Base-by-base conservation (phyloP, 2,329 filamentous ascomycete genomes). In the Xylaria sp. region DNA sequence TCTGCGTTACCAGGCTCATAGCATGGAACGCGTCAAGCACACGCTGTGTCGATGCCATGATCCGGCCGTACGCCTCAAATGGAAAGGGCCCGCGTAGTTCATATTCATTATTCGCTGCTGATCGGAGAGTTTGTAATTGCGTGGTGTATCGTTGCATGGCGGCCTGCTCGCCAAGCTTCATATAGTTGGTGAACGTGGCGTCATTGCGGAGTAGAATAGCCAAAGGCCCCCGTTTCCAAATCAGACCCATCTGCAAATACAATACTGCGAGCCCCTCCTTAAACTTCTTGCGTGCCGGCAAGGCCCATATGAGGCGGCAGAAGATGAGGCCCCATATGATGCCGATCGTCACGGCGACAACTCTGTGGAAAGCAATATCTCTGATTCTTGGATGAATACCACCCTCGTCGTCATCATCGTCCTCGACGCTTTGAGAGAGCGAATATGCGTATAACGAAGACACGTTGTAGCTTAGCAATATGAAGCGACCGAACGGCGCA, bases 11-110 rank as follows among this genome's bases (percentile, higher is more conserved):
- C 10, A 97, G 86, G 65, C 94, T 96, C 92, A 99, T 97, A 53
- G 93, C 92, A 72, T 98, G 93, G 75, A 99, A 97, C 37, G 92
- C 90, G 76, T 97, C 93, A 4, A 98, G 86, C 77, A 97, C 91
- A 54, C 90, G 88, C 64, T 90, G 89, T 1, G 93, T 97, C 9
- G 89, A 89, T 21, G 86, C 85, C 73, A 98, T 84, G 59, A 98
- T 90, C 35, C 87, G 85, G 4, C 84, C 85, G 73, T 91, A 93
- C 15, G 87, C 84, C 43, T 84, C 86, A 65, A 88, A 84, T 1
- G 93, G 92, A 70, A 99, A 99, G 0, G 93, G 92, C 0, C 94
- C 91, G 40, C 89, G 86, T 6, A 99, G 84, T 74, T 96, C 91
- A 70, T 96, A 96, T 74, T 99, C 95, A 23, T 87, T 90, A n/a